Conservation (phyloP, 495 filamentous ascomycete species). For the Lepraria neglecta region DNA sequence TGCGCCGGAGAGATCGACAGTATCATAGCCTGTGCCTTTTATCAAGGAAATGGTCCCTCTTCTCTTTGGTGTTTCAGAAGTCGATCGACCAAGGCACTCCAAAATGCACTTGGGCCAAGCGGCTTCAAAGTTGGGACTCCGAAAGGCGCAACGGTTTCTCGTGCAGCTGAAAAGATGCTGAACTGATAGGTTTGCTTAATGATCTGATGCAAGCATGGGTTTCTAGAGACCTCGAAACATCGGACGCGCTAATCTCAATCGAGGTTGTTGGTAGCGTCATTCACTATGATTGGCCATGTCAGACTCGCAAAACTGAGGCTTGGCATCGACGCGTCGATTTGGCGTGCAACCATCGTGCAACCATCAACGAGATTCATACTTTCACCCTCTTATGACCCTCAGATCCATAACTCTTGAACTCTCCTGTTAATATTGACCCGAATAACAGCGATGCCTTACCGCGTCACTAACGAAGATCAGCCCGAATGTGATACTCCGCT, state of each 20-base stretch:
- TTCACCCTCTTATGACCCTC: no score
- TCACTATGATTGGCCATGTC: background rate
- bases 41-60: background rate
- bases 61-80: background rate
- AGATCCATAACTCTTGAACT: no score
- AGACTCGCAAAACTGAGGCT: background rate
- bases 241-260: background rate
- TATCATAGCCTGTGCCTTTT: background rate
- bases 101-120: no score
- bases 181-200: background rate
- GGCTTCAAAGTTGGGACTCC: background rate
- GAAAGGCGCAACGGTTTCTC: background rate
- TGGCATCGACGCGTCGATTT: background rate
- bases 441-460: background rate
- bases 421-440: no score
- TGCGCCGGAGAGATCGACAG: slow-evolving; percentile 15
- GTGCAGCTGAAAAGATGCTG: no score
- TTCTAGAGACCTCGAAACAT: background rate
- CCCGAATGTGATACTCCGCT: background rate
- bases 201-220: background rate
- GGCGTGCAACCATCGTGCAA: background rate
- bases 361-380: no score
- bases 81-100: no score
- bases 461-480: background rate
- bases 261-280: background rate